Evolutionary conservation across 2,329 filamentous ascomycete genomes (phyloP).

Genomic region (Cadophora sp.): DNA sequence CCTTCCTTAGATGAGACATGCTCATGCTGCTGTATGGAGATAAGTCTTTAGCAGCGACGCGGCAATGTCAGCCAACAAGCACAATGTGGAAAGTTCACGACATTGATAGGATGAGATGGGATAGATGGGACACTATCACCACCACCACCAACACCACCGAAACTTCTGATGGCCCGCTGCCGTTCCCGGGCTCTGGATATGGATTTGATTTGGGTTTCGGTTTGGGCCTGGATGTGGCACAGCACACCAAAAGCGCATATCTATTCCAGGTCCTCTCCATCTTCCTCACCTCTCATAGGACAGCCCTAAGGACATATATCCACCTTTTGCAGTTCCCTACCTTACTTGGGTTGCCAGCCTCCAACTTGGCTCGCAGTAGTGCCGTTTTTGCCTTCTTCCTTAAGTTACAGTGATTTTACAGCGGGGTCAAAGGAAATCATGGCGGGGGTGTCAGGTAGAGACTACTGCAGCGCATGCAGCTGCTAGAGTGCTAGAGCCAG

Average conservation of each 20-base stretch:
- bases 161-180: not conserved
- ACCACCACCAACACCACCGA: not conserved
- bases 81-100: not conserved
- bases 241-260: not conserved
- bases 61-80: not conserved
- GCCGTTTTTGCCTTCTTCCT: not conserved
- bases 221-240: not conserved
- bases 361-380: slow-evolving; percentile 1
- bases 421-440: not conserved
- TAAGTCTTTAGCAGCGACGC: not conserved
- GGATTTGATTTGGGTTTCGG: not conserved
- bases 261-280: not conserved
- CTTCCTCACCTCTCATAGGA: not conserved
- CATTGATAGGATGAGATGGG: not conserved
- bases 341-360: not conserved
- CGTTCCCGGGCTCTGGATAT: slow-evolving; percentile 7
- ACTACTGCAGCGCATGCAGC: slow-evolving; percentile 16
- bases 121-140: not conserved
- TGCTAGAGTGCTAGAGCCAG: not conserved
- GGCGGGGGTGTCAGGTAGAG: not conserved
- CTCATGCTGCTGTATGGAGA: slow-evolving; percentile 12
- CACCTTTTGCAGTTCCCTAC: not conserved
- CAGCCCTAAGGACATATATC: slow-evolving; percentile 7
- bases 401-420: not conserved
- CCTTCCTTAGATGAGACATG: not conserved